Conservation (phyloP, 345 rosid genomes). For the Ceriops zippeliana region DNA sequence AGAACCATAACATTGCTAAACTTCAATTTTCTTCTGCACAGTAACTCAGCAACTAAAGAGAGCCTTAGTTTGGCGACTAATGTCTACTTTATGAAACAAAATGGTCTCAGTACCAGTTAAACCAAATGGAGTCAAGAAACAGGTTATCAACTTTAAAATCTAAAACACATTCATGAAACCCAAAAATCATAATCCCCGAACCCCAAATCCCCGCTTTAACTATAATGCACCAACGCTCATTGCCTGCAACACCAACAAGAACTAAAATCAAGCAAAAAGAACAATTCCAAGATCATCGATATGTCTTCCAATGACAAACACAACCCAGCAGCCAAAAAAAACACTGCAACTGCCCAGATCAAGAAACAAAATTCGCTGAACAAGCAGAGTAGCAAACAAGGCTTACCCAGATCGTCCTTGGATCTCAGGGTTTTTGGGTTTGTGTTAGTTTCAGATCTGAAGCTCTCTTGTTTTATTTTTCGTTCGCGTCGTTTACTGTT, state of each 20-base stretch:
- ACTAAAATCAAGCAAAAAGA: conserved; percentile 23
- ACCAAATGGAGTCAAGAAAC: neutral
- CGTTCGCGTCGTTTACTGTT: neutral
- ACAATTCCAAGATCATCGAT: conserved; percentile 24
- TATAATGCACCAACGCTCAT: neutral
- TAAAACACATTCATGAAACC: conserved; percentile 11
- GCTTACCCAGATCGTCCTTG: conserved; percentile 23
- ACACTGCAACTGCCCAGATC: conserved; percentile 23
- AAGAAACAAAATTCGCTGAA: conserved; percentile 16
- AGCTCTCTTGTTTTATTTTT: neutral
- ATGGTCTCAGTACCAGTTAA: neutral
- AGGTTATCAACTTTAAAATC: conserved; percentile 24
- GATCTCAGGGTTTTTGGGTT: conserved; percentile 10
- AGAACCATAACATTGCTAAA: neutral
- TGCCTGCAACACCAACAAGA: neutral
- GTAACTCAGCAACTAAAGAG: neutral
- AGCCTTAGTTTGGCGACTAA: neutral
- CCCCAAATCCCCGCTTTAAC: neutral
- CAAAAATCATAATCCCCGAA: neutral
- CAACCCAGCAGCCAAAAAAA: conserved; percentile 23
- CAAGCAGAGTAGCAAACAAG: neutral
- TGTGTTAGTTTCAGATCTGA: conserved; percentile 45
- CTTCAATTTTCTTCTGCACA: neutral
- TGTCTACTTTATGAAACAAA: too few relatives aligned
- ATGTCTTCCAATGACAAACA: conserved; percentile 22